Evolutionary conservation across 2,329 filamentous ascomycete genomes (phyloP), one percentile per base, ranked within the genome.

Genomic region (Thielaviopsis ethacetica): DNA sequence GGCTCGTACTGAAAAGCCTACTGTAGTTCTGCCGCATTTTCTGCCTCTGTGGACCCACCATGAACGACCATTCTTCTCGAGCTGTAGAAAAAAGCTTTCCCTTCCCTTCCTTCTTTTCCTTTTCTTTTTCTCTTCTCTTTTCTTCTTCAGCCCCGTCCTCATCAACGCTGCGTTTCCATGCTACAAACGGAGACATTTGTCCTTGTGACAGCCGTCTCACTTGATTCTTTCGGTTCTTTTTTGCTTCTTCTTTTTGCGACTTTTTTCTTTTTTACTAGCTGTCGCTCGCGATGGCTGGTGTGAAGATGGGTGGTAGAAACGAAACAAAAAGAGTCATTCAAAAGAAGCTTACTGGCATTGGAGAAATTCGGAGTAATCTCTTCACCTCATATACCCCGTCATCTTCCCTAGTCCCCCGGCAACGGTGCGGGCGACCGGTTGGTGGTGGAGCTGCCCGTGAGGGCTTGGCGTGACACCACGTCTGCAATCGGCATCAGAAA

Each of bases 351-450:
- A 58, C 59, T 64, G 75, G 88, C 88, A 91, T 89, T 89, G 91
- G 88, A 89, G 88, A 93, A 93, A 93, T 91, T 93, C 88, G 88
- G 88, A 93, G 88, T 86, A 93, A 84, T 91, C 86, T 91, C 88
- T 87, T 89, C 69, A 64, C 59, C 62, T 67, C 68, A 64, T 70
- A 68, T 63, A 63, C 68, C 70, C 67, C 66, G 70, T 73, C 69
- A 71, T 71, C 72, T 70, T 68, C 38, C 53, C 50, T 68, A 30
- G 52, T 54, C 22, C n/a, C 5, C 26, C 44, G 44, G 53, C n/a
- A 26, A 34, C 30, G 19, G 21, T 24, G 15, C n/a, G 68, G 65
- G 47, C 41, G 53, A 22, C 44, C 53, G 38, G 52, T 54, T 56
- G 2, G 12, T 57, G 54, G 71, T 66, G 69, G 75, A 75, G 77